Evolutionary conservation across 73 alveolate species (phyloP).

Genomic region (Durusdinium trenchii): DNA sequence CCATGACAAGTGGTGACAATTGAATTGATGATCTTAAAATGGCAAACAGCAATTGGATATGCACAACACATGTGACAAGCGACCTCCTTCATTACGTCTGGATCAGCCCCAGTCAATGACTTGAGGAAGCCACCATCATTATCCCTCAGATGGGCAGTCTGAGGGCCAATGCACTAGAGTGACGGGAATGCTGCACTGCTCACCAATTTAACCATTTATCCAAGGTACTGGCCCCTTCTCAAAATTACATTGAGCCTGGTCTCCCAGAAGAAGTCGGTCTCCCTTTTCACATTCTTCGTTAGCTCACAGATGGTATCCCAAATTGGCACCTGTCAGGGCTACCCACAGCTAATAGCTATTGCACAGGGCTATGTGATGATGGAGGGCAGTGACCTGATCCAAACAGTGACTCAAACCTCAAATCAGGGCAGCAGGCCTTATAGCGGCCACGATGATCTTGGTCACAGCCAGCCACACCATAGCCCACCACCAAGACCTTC

Average conservation of each 20-base stretch:
- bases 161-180: not conserved
- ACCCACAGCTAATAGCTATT: not conserved
- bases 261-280: not conserved
- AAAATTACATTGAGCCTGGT: not conserved
- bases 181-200: not conserved
- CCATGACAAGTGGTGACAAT: not conserved
- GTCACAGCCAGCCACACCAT: constrained; percentile 29
- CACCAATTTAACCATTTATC: not conserved
- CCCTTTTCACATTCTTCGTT: too few species aligned
- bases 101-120: not conserved
- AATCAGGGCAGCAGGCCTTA: constrained; percentile 5
- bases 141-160: not conserved
- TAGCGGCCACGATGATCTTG: not conserved
- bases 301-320: not conserved
- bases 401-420: not conserved
- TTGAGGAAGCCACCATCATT: not conserved
- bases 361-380: too few species aligned
- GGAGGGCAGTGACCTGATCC: too few species aligned
- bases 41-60: not conserved
- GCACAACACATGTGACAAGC: not conserved
- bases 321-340: not conserved
- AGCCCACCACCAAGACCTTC: not conserved
- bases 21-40: not conserved
- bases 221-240: not conserved
- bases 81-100: not conserved